Conservation (phyloP, 345 rosid species). For the Pelargonium nanum region DNA sequence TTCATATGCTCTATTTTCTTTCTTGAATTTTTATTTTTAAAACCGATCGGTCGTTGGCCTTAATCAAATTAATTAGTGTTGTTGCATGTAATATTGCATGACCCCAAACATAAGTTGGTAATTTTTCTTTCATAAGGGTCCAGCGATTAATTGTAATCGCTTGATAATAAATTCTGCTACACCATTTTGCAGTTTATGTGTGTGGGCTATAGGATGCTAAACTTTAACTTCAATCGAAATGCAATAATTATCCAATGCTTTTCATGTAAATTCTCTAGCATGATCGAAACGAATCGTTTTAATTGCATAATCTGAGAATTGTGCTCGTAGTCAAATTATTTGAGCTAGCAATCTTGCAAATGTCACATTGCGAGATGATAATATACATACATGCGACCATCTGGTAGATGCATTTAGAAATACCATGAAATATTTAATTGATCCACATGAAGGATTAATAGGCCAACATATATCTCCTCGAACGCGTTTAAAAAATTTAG, state of each 20-base stretch:
- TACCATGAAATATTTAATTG: neutral
- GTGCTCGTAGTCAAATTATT: neutral
- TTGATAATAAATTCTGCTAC: slow-evolving; percentile 5
- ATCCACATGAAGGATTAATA: neutral
- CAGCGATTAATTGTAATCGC: slow-evolving; percentile 1
- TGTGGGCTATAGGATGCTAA: slow-evolving; percentile 3
- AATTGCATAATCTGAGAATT: neutral
- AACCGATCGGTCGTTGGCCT: neutral
- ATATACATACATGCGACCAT: neutral
- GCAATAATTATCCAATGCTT: slow-evolving; percentile 1
- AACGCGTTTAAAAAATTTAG: neutral
- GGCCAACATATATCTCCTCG: neutral
- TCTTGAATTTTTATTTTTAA: neutral
- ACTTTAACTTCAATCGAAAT: slow-evolving; percentile 7
- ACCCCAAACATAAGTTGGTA: slow-evolving; percentile 5
- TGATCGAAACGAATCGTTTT: neutral
- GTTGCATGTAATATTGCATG: slow-evolving; percentile 9
- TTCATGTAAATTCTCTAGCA: slow-evolving; percentile 1
- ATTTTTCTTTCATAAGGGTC: neutral
- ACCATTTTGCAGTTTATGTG: slow-evolving; percentile 9
- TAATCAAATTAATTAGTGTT: slow-evolving; percentile 2
- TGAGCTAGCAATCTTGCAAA: neutral
- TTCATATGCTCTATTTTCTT: no score
- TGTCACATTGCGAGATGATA: neutral
- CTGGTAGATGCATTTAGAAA: neutral